Evolutionary conservation across 345 rosid genomes (phyloP), one percentile per base, ranked within the genome.

Genomic region (Lumnitzera littorea): DNA sequence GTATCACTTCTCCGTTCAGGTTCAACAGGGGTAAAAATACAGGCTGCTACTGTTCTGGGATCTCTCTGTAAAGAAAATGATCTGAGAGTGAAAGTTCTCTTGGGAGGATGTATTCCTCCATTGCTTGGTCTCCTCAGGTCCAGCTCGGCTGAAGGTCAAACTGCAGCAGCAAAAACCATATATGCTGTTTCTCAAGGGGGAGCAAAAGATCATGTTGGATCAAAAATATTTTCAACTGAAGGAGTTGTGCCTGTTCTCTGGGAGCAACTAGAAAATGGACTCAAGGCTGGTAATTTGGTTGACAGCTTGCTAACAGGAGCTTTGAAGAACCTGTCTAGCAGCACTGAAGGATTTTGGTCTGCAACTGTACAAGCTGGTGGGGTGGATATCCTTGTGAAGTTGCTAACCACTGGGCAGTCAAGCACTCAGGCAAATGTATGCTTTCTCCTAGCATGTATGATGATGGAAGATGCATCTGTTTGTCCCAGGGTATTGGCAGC

Each of bases 21-120:
- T 58, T 82, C 96, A 16, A 65, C 84, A 23, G 99, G 89, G 61
- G 91, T 95, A 69, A 95, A 95, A 83, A 91, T 85, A 73, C 95
- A 95, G 66, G 96, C 96, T 62, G 96, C 99, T 55, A 82, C 82
- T 60, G 98, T 95, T 68, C 77, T 95, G 71, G 96, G 99, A 43
- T 91, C 97, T 47, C 96, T 95, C 24, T 95, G 99, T 63, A 95
- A 87, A 81, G 99, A 95, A 83, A 95, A 95, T 71, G 99, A 95
- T 71, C 85, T 91, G 36, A 80, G 99, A 61, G 96, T 95, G 57
- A 95, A 91, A 78, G 99, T 95, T 62, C 75, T 95, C 65, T 97
- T 91, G 71, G 99, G 99, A 51, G 99, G 99, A 61, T 95, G 99
- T 83, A 95, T 95, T 75, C 99, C 99, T 5, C 99, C 98, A 13